Percentiles rank a stretch among this genome's conserved stretches.
Evolutionary conservation across 345 rosid species (phyloP).

Genomic region (Lagerstroemia speciosa): DNA sequence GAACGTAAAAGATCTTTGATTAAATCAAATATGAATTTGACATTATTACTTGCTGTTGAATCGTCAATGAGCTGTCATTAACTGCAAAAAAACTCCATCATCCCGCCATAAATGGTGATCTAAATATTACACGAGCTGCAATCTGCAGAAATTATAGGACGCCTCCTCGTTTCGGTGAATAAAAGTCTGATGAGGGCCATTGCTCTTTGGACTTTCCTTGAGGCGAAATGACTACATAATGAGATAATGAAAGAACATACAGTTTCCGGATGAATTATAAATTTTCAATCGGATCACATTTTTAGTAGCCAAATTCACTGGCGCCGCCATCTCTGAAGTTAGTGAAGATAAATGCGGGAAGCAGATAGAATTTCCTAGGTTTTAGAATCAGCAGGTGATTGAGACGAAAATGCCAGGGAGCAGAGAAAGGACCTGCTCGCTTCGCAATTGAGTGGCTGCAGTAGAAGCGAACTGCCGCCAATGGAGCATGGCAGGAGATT

Average conservation of each 20-base stretch:
- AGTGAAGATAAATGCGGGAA: background rate
- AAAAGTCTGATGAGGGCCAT: background rate
- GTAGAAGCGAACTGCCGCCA: background rate
- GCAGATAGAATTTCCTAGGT: background rate
- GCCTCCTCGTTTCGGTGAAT: too few species aligned
- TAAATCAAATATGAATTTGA: background rate
- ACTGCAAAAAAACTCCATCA: background rate
- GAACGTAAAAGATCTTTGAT: background rate
- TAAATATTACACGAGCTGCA: background rate
- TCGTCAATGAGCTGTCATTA: background rate
- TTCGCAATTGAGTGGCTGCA: background rate
- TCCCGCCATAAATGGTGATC: background rate
- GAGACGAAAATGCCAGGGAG: background rate
- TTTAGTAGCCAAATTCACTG: background rate
- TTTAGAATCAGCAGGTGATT: background rate
- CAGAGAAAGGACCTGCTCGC: slow-evolving; percentile 2
- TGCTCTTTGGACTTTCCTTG: background rate
- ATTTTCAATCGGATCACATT: background rate
- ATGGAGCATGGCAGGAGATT: background rate
- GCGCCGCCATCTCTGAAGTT: background rate
- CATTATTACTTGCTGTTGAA: background rate
- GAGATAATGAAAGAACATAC: too few species aligned
- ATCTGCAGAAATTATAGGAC: too few species aligned
- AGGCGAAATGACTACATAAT: background rate
- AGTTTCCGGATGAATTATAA: too few species aligned